Evolutionary conservation across 768 basidiomycete species (phyloP).

Genomic region (Neoboletus brunneissimus): DNA sequence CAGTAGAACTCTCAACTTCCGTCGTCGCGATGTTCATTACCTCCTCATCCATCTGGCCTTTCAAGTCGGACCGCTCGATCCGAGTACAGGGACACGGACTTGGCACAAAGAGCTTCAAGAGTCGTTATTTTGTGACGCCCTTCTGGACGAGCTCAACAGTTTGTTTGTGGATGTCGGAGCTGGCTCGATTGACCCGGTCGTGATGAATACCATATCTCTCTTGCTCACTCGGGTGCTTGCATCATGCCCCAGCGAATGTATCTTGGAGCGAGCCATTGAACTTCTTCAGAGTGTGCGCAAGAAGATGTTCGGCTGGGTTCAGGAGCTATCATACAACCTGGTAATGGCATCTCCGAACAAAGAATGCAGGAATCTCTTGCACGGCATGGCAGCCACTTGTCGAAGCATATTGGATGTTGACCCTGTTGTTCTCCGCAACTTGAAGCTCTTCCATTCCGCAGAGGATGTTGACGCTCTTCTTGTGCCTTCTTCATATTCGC

Average conservation of each 20-base stretch:
- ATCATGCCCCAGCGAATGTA: not conserved
- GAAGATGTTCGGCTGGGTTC: not conserved
- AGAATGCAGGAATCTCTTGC: not conserved
- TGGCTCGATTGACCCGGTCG: constrained; percentile 22
- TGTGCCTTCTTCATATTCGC: constrained; percentile 24
- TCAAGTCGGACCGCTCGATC: constrained; percentile 23
- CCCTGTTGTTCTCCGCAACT: not conserved
- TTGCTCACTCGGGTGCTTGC: not conserved
- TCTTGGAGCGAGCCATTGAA: not conserved
- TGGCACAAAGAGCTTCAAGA: not conserved
- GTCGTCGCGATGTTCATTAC: not conserved
- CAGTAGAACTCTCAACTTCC: not conserved
- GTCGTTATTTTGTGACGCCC: not conserved
- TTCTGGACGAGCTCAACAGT: not conserved
- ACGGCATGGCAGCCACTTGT: not conserved
- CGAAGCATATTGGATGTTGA: not conserved
- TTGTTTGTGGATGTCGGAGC: not conserved
- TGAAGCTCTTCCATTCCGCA: constrained; percentile 8
- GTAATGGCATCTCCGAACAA: not conserved
- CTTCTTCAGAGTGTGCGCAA: not conserved
- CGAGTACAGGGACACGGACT: not conserved
- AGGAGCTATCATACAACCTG: not conserved
- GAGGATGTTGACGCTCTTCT: constrained; percentile 19
- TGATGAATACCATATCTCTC: constrained; percentile 29
- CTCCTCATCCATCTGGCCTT: not conserved